Conservation (phyloP, 441 rosid species). For the Pelargonium fulgidum region DNA sequence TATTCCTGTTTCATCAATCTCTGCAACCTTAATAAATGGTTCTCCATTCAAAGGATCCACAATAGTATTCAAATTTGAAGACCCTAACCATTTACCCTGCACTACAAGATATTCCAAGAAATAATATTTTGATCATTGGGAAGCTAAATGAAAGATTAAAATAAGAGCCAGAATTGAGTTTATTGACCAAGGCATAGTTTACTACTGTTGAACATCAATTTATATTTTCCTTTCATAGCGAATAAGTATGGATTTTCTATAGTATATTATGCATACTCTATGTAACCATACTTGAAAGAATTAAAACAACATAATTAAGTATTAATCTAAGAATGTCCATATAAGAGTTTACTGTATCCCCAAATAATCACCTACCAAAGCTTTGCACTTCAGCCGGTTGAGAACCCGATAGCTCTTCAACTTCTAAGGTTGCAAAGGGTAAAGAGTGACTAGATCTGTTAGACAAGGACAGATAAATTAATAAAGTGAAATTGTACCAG, state of each 20-base stretch:
- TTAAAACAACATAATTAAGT: neutral
- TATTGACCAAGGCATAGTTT: neutral
- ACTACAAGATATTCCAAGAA: constrained; percentile 33
- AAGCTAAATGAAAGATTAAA: neutral
- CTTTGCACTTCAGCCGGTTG: constrained; percentile 76
- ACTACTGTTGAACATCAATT: neutral
- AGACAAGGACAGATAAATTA: constrained; percentile 7
- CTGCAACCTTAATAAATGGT: constrained; percentile 76
- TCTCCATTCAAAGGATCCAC: constrained; percentile 96
- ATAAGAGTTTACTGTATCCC: neutral
- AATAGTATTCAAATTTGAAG: constrained; percentile 52
- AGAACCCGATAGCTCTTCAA: constrained; percentile 73
- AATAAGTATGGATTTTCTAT: neutral
- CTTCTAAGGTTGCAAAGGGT: constrained; percentile 79
- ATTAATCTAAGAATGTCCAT: neutral
- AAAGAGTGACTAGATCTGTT: constrained; percentile 59
- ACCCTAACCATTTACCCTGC: constrained; percentile 84
- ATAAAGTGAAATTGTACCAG: neutral
- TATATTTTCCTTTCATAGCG: neutral
- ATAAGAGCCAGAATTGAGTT: neutral
- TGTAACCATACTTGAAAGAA: neutral
- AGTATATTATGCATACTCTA: neutral
- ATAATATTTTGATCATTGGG: constrained; percentile 12
- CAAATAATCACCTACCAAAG: constrained; percentile 47
- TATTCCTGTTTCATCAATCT: constrained; percentile 64